Evolutionary conservation across 345 rosid genomes (phyloP).

Genomic region (Citrus hindsii): DNA sequence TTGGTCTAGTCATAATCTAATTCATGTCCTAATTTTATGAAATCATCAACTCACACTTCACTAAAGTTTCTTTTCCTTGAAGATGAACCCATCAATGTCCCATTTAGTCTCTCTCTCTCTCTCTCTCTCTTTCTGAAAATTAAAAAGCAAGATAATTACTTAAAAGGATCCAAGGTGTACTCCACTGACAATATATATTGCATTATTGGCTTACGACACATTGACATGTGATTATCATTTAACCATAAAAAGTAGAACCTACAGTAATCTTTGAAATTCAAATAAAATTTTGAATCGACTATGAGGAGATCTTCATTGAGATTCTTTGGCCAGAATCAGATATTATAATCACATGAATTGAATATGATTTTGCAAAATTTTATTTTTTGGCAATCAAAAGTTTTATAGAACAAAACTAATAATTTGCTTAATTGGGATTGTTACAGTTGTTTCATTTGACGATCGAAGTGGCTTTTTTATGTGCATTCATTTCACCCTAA

Average conservation of each 20-base stretch:
- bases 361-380: no score
- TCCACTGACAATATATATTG: neutral
- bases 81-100: slow-evolving; percentile 5
- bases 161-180: slow-evolving; percentile 16
- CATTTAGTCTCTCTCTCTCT: neutral
- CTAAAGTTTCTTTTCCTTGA: neutral
- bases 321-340: no score
- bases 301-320: no score
- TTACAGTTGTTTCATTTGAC: neutral
- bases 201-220: slow-evolving; percentile 7
- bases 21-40: neutral
- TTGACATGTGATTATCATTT: neutral
- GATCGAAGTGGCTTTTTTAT: neutral
- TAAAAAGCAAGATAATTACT: neutral
- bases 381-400: neutral
- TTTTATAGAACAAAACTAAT: no score
- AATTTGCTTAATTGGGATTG: neutral
- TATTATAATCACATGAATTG: no score
- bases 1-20: neutral
- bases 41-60: neutral
- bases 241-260: no score
- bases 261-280: no score
- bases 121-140: neutral
- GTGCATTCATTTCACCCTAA: no score
- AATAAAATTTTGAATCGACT: no score